phyloP scores from a whole-genome alignment of 2,329 filamentous ascomycete genomes.

The Pseudogymnoascus sp. region DNA sequence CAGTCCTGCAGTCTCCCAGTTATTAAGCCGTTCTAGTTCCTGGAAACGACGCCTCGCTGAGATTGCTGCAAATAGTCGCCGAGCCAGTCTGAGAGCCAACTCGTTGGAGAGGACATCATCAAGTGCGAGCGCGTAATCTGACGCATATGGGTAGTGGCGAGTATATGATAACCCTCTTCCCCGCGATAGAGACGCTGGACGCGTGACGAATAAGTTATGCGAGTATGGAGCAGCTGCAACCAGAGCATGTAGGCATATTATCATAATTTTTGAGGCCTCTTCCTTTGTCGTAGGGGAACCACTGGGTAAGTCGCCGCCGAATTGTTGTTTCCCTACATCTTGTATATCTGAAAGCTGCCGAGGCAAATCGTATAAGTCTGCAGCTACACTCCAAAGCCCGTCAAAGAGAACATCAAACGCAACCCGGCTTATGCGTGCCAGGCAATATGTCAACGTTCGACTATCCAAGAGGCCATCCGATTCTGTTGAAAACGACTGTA shows the following conservation, averaged over 20 bases:
- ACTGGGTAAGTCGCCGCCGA: slow-evolving; percentile 14
- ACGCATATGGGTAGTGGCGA: background rate
- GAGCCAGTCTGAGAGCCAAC: slow-evolving; percentile 51
- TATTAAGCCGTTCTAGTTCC: slow-evolving; percentile 21
- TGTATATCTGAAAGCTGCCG: slow-evolving; percentile 28
- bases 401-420: slow-evolving; percentile 54
- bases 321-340: slow-evolving; percentile 11
- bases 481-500: slow-evolving; percentile 50
- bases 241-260: slow-evolving; percentile 56
- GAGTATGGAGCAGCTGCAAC: slow-evolving; percentile 50
- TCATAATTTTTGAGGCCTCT: slow-evolving; percentile 29
- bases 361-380: slow-evolving; percentile 51
- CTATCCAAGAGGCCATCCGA: slow-evolving; percentile 48
- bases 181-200: background rate
- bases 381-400: slow-evolving; percentile 57
- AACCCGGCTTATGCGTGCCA: slow-evolving; percentile 51
- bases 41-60: slow-evolving; percentile 25
- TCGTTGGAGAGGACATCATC: slow-evolving; percentile 57
- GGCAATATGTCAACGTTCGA: slow-evolving; percentile 56
- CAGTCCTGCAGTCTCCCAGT: slow-evolving; percentile 15
- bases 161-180: slow-evolving; percentile 21
- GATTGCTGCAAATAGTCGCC: slow-evolving; percentile 52
- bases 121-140: slow-evolving; percentile 41
- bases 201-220: slow-evolving; percentile 27
- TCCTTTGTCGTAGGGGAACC: slow-evolving; percentile 18